Conservation (phyloP, 208 protist genomes). For the Phytomonas sp. region DNA sequence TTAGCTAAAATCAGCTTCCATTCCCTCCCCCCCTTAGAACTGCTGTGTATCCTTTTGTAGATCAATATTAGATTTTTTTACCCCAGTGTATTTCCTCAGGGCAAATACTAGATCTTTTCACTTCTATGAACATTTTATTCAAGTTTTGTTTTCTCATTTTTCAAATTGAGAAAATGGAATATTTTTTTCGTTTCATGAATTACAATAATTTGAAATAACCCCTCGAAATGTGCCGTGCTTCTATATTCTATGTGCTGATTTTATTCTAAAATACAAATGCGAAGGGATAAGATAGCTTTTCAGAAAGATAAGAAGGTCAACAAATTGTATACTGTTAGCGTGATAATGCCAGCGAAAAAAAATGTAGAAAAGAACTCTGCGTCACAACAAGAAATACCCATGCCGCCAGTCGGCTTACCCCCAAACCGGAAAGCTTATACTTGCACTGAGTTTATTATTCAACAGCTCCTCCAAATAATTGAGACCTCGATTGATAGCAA, state of each 20-base stretch:
- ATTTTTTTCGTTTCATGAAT: background rate
- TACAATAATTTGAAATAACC: background rate
- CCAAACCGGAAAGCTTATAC: background rate
- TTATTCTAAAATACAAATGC: background rate
- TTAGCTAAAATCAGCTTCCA: background rate
- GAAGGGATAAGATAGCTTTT: background rate
- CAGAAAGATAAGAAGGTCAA: background rate
- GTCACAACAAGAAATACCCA: background rate
- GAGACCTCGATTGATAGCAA: background rate
- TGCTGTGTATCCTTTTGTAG: background rate
- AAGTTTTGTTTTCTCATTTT: conserved; percentile 4
- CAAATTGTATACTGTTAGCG: background rate
- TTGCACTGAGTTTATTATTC: background rate
- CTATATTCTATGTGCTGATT: background rate
- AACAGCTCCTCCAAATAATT: background rate
- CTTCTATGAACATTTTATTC: background rate
- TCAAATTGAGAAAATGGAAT: background rate
- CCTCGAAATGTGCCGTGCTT: background rate
- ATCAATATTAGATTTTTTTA: background rate
- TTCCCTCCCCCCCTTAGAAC: background rate
- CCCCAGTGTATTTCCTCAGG: background rate
- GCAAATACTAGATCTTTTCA: background rate
- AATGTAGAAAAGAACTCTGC: background rate
- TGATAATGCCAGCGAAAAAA: conserved; percentile 1
- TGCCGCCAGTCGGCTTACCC: background rate